Base-by-base conservation (phyloP, 257 asterid species). In the Cordia subcordata region DNA sequence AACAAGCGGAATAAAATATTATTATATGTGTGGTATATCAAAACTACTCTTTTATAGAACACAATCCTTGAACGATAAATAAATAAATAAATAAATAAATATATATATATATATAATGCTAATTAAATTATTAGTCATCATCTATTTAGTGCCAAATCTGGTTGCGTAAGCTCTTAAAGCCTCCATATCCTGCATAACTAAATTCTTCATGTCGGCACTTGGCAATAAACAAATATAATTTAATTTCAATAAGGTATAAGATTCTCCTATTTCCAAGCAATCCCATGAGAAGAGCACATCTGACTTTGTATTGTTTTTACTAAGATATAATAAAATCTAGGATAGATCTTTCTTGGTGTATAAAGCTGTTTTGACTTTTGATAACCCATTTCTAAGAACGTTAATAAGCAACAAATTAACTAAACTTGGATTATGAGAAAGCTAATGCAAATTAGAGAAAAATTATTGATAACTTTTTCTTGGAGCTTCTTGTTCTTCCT, bases 141-240 rank as follows among this genome's bases (percentile, higher is more conserved):
- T 33, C 3, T 18, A 15, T 12, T 50, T 16, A 62, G 38, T 13
- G 14, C 18, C 4, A 63, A n/a, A 54, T 15, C 51, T 45, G 6
- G 49, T 57, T 14, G 44, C 56, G 47, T 64, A 6, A 8, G 40
- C 14, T 44, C 13, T 47, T 15, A 63, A 63, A 45, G 8, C 22
- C 19, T 23, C 33, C 21, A 42, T 49, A 57, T 65, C 23, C 47
- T 35, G 63, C 53, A 60, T 4, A 8, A 37, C 50, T n/a, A 69
- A 56, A 55, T 69, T 69, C 75, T 57, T 57, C 57, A 1, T 69
- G 70, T 63, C 75, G 75, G 61, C 70, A 63, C 57, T 21, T 63
- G 16, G 16, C 33, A 57, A 62, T 63, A 63, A 69, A 62, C 23
- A 49, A 67, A 8, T 15, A 9, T 23, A 21, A 67, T 37, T 57